phyloP scores from a whole-genome alignment of 1,139 yeast species.

The Hemisphaericaspora lyxosophila region DNA sequence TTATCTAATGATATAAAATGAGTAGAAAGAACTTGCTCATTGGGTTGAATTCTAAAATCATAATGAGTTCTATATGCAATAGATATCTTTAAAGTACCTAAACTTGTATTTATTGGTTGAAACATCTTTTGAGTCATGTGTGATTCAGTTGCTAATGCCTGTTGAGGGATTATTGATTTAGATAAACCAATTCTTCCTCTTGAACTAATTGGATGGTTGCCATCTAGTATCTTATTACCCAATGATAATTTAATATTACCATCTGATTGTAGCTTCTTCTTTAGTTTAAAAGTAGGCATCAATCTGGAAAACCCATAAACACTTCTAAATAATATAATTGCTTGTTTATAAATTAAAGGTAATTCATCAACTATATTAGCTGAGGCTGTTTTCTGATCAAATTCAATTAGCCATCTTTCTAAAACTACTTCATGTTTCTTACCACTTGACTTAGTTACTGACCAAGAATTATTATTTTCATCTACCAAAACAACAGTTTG shows the following conservation, averaged over 20 bases:
- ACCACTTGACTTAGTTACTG: conserved; percentile 38
- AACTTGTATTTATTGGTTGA: conserved; percentile 68
- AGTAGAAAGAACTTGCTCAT: conserved; percentile 60
- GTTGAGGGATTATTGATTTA: conserved; percentile 56
- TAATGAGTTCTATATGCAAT: conserved; percentile 77
- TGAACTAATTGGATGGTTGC: conserved; percentile 72
- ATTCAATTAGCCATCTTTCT: conserved; percentile 89
- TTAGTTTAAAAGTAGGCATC: conserved; percentile 68
- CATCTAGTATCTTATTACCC: conserved; percentile 70
- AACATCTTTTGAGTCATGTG: conserved; percentile 64
- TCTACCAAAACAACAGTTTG: conserved; percentile 62
- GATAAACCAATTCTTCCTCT: conserved; percentile 85
- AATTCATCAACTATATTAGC: conserved; percentile 48
- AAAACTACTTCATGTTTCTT: conserved; percentile 78
- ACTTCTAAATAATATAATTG: conserved; percentile 71
- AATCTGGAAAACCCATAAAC: conserved; percentile 65
- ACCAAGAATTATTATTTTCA: conserved; percentile 44
- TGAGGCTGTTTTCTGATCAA: conserved; percentile 44
- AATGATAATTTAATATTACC: conserved; percentile 26
- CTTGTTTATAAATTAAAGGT: conserved; percentile 71
- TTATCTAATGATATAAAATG: conserved; percentile 55
- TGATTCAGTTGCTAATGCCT: conserved; percentile 39
- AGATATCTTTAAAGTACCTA: conserved; percentile 71
- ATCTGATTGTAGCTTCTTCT: conserved; percentile 30
- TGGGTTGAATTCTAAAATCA: conserved; percentile 65